Conservation (phyloP, 148 eudicot species). For the Polygonum maritimum region DNA sequence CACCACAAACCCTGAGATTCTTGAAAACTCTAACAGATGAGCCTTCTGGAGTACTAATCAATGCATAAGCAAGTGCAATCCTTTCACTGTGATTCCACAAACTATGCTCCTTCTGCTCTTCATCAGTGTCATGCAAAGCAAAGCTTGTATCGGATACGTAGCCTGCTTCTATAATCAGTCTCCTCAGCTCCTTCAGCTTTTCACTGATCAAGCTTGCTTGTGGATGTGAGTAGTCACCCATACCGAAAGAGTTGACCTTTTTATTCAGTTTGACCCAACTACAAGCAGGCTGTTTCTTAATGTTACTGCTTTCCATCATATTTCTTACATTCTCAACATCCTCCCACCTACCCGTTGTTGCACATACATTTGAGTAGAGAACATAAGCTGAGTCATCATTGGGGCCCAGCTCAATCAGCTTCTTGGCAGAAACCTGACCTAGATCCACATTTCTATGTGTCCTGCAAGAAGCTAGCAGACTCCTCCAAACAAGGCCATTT, state of each 20-base stretch:
- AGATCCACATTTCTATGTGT: slow-evolving; percentile 56
- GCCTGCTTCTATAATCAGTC: slow-evolving; percentile 48
- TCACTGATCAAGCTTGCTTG: slow-evolving; percentile 20
- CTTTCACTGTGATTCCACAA: slow-evolving; percentile 74
- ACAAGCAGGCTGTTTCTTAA: slow-evolving; percentile 63
- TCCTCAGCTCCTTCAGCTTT: slow-evolving; percentile 46
- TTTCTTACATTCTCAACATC: slow-evolving; percentile 46
- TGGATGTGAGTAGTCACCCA: slow-evolving; percentile 42
- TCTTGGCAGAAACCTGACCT: slow-evolving; percentile 49
- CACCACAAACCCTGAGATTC: slow-evolving; percentile 72
- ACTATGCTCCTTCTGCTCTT: slow-evolving; percentile 64
- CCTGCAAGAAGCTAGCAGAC: slow-evolving; percentile 57
- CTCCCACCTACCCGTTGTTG: slow-evolving; percentile 63
- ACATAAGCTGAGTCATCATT: slow-evolving; percentile 80
- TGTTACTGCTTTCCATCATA: slow-evolving; percentile 42
- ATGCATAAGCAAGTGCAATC: slow-evolving; percentile 57
- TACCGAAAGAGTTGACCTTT: slow-evolving; percentile 43
- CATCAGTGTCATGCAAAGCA: slow-evolving; percentile 70
- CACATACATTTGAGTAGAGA: slow-evolving; percentile 71
- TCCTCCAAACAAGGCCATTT: slow-evolving; percentile 61
- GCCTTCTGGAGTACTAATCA: slow-evolving; percentile 42
- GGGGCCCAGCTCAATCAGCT: slow-evolving; percentile 50
- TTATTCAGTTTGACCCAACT: slow-evolving; percentile 62
- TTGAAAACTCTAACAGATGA: slow-evolving; percentile 50
- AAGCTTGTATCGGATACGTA: slow-evolving; percentile 53